Base-by-base conservation (phyloP, 129 eudicot species). In the Erigeron canadensis region DNA sequence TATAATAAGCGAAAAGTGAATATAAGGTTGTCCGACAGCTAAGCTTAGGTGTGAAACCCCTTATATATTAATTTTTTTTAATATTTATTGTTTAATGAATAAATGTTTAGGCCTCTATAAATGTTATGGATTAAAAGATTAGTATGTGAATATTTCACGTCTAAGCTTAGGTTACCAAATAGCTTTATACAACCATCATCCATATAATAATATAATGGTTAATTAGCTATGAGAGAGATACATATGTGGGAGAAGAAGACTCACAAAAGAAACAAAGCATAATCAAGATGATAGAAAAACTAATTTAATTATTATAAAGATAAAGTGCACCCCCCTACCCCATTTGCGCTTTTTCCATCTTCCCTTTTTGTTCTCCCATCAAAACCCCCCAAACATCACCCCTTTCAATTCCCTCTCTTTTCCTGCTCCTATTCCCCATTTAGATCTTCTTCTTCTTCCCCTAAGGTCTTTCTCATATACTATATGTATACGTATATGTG, bases 291-390 rank as follows among this genome's bases (percentile, higher is more conserved):
- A 75, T 57, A 43, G 66, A 75, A 75, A 82, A 76, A 63, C 44
- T 74, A 83, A 75, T 74, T 66, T 66, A 78, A 71, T 73, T 66
- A n/a, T n/a, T n/a, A n/a, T n/a, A 82, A 86, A 82, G 84, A 74
- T 75, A 85, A 86, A 79, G 84, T 50, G 72, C 67, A 47, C 64
- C 81, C 80, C 81, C 73, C 76, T 73, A 83, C 82, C 73, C 76
- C 84, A 67, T 51, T 76, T 84, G 84, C 89, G 84, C 89, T 86
- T 89, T 84, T 80, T 75, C 57, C 63, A 63, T 53, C 56, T 3
- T 58, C 81, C 77, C 87, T 78, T 82, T 85, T 87, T 86, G 84
- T 75, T 72, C 81, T 82, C 82, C 75, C 63, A 81, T 81, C 86
- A 83, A 82, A 85, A 56, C 82, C 87, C 84, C 66, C 86, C 71